These are phyloP conservation scores for Wilcoxina mikolae DNA, from an alignment of 495 filamentous ascomycete genomes.

Conservation along the genomic window DNA sequence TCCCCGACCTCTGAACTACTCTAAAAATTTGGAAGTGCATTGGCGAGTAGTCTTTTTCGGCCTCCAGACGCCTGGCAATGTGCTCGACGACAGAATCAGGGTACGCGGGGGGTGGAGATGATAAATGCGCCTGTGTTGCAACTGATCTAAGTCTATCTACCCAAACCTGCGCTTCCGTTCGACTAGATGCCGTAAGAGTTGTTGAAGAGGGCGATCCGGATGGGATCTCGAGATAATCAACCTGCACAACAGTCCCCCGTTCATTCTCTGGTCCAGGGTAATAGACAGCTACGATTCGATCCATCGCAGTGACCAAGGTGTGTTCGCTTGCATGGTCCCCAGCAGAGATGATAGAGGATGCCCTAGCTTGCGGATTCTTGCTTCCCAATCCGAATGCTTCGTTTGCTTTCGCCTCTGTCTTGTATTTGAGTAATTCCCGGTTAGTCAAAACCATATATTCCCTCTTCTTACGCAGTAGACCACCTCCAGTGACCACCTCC, in stretches of 20 bases:
- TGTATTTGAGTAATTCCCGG: slow-evolving; percentile 67
- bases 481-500: slow-evolving; percentile 63
- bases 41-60: slow-evolving; percentile 54
- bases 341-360: slow-evolving; percentile 20
- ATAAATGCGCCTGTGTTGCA: slow-evolving; percentile 11
- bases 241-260: slow-evolving; percentile 16
- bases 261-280: slow-evolving; percentile 19
- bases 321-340: slow-evolving; percentile 20
- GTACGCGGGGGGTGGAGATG: slow-evolving; percentile 34
- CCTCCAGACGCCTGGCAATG: slow-evolving; percentile 51
- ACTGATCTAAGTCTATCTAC: slow-evolving; percentile 23
- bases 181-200: slow-evolving; percentile 17
- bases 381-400: slow-evolving; percentile 22
- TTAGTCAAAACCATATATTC: slow-evolving; percentile 88
- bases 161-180: slow-evolving; percentile 24
- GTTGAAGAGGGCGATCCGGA: slow-evolving; percentile 24
- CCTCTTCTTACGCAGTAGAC: slow-evolving; percentile 69
- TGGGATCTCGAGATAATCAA: slow-evolving; percentile 23
- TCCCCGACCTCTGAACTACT: slow-evolving; percentile 56
- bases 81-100: slow-evolving; percentile 47
- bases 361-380: slow-evolving; percentile 16
- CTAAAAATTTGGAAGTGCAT: slow-evolving; percentile 64
- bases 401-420: slow-evolving; percentile 33
- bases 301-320: slow-evolving; percentile 21
- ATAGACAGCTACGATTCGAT: slow-evolving; percentile 26